Base-by-base conservation (phyloP, 495 filamentous ascomycete genomes). In the Penicillium herquei region DNA sequence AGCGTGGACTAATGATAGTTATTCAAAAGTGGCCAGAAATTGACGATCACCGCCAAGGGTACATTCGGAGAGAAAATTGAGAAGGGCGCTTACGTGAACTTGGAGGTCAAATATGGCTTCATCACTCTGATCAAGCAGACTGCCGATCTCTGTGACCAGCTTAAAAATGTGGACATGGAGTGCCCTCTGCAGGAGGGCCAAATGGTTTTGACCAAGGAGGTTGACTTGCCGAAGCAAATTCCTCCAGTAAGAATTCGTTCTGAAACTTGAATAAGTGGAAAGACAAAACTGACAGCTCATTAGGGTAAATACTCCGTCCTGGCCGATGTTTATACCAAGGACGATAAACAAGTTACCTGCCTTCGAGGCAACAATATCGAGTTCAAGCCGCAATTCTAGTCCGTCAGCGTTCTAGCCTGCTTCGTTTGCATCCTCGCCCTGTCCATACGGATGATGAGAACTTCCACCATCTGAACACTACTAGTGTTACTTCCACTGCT, bases 231-330 rank as follows among this genome's bases (percentile, higher is more conserved):
- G 49, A 86, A 83, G 60, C 80, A 92, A 71, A 91, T 99, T 57
- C 94, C 94, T 61, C 88, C 91, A 46, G 92, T 96, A 83, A 63
- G 89, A 77, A 1, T 39, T 6, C 13, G 7, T 40, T n/a, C 33
- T 18, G 26, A 35, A 26, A 11, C 54, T 3, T 21, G 0, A 30
- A 45, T 16, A 26, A 39, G 9, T 2, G 34, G 33, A 35, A 51
- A 14, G 32, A 21, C 8, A 34, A 3, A 51, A 39, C 49, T 51
- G 14, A 51, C 35, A 40, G 43, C 64, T 64, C 61, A 58, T 40
- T 59, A 96, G 92, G 94, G 94, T 67, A 89, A 81, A 65, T 98
- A 97, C 80, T 86, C 81, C 31, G 94, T 98, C 39, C 70, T 83
- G 12, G 94, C 93, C 42, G 89, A 98, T 70, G 95, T 92, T 47